Conservation (phyloP, 140 eudicot species). For the Anethum foeniculum region DNA sequence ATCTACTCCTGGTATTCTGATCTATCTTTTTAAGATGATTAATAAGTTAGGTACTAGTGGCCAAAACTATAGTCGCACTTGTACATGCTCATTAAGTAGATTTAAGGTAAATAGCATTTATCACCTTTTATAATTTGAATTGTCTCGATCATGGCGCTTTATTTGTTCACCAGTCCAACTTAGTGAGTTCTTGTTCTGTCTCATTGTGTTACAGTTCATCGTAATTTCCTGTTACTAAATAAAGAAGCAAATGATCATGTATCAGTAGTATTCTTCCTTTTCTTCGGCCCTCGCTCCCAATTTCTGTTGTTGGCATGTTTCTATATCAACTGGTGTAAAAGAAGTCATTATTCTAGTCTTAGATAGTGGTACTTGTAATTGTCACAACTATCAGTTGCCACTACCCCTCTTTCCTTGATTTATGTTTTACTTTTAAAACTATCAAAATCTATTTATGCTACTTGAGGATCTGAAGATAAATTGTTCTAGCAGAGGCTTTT, state of each 20-base stretch:
- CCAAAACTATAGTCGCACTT: neutral
- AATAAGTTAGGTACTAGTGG: neutral
- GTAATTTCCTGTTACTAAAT: neutral
- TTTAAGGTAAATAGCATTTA: neutral
- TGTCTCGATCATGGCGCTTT: neutral
- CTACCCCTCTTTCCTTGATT: neutral
- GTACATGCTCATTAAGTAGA: neutral
- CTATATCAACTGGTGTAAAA: neutral
- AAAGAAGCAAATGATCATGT: neutral
- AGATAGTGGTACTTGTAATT: neutral
- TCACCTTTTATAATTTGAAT: neutral
- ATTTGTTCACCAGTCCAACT: neutral
- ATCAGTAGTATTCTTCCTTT: neutral
- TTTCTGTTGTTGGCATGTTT: neutral
- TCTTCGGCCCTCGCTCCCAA: too few species aligned
- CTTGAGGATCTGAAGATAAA: neutral
- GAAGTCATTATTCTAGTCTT: neutral
- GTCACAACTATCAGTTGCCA: neutral
- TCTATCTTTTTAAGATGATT: neutral
- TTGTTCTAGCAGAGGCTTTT: neutral
- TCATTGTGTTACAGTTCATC: neutral
- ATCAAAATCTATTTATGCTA: too few species aligned
- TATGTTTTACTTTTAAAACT: neutral
- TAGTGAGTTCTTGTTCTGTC: neutral
- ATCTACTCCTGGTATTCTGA: slow-evolving; percentile 70